phyloP scores from a whole-genome alignment of 495 filamentous ascomycete species.

The Neurospora discreta region DNA sequence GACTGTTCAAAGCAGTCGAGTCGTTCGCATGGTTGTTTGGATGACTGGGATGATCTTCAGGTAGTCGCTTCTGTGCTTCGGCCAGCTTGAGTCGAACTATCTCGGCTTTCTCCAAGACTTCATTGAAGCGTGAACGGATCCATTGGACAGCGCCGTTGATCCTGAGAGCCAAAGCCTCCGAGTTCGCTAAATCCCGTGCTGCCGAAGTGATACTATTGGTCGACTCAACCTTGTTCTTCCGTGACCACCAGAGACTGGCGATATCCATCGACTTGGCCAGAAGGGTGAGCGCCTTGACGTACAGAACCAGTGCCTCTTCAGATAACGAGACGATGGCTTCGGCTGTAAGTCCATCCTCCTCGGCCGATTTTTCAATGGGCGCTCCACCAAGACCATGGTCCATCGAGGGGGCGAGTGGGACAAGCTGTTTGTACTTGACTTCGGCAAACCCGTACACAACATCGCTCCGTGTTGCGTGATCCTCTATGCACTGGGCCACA shows the following conservation, averaged over 20 bases:
- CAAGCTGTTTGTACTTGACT: conserved; percentile 93
- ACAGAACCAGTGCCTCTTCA: conserved; percentile 90
- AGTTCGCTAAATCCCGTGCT: conserved; percentile 33
- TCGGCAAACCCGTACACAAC: conserved; percentile 96
- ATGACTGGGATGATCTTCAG: conserved; percentile 75
- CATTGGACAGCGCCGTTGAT: conserved; percentile 93
- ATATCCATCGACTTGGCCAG: conserved; percentile 95
- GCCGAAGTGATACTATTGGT: conserved; percentile 34
- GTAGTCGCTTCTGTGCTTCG: conserved; percentile 75
- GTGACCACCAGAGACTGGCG: conserved; percentile 83
- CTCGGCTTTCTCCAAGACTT: conserved; percentile 90
- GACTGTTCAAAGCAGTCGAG: conserved; percentile 39
- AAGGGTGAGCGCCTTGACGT: conserved; percentile 83
- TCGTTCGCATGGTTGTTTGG: conserved; percentile 56
- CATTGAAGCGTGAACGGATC: conserved; percentile 89
- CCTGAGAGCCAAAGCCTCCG: conserved; percentile 49
- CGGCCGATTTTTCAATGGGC: conserved; percentile 35
- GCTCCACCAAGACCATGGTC: conserved; percentile 55
- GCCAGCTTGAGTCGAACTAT: conserved; percentile 77
- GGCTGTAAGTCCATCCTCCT: conserved; percentile 64
- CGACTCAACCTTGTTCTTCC: conserved; percentile 57
- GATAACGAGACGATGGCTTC: conserved; percentile 80
- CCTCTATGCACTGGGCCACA: conserved; percentile 73
- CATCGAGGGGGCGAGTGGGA: conserved; percentile 72
- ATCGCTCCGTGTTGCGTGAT: conserved; percentile 82